Base-by-base conservation (phyloP, 1,284 basidiomycete species). In the Dichomitus squalens region DNA sequence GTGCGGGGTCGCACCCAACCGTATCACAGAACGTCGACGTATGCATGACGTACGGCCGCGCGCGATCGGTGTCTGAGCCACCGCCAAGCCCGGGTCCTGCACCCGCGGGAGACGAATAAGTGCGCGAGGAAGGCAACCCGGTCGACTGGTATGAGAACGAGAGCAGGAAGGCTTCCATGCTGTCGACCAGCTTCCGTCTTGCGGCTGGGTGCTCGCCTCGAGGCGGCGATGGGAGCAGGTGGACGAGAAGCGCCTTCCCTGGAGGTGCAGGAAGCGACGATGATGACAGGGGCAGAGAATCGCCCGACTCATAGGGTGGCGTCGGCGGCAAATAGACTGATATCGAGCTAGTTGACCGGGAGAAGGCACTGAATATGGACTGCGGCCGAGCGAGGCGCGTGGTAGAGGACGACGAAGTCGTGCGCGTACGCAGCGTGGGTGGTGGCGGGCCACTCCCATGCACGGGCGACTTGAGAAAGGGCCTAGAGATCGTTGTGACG, bases 401-500 rank as follows among this genome's bases (percentile, higher is more conserved):
- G 9, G 59, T 58, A 5, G 58, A 57, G 7, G 58, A 53, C 2
- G 63, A 59, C 5, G 48, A 36, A 8, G 39, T 43, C 3, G 63
- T 53, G 43, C 63, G 60, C 12, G 58, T 39, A 12, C 60, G 57
- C n/a, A 38, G 11, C 11, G 29, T 12, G 11, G 52, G 40, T n/a
- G 61, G 41, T 9, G 60, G 21, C 1, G 52, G 7, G 20, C 60
- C 51, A n/a, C n/a, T n/a, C n/a, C n/a, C n/a, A 7, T 44, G 51
- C 4, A 55, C 55, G 33, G 61, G 64, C 9, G 72, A 58, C 16
- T 67, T 65, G 40, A 79, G 69, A 61, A 76, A 79, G 0, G 77
- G 73, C 6, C 74, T 71, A n/a, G 71, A 70, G 34, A 79, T 71
- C 3, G 77, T 76, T 14, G 77, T 78, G 34, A 77, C 72, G 18